phyloP scores from a whole-genome alignment of 371 early-diverging fungal species.

The Zychaea mexicana region DNA sequence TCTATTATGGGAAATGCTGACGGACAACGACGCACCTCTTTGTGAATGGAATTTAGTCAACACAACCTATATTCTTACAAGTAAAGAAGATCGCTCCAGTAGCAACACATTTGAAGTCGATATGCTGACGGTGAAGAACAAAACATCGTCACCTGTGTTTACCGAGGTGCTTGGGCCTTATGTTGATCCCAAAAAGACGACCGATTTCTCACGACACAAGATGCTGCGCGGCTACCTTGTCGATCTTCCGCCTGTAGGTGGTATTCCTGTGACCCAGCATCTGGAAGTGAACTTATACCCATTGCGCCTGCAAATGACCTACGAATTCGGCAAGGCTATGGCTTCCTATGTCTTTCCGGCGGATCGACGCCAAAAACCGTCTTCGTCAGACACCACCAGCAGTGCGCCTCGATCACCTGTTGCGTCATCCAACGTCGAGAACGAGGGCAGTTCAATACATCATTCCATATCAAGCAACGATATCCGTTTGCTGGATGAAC shows the following conservation, averaged over 20 bases:
- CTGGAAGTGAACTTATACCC: slow-evolving; percentile 85
- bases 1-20: slow-evolving; percentile 62
- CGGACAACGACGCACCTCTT: slow-evolving; percentile 49
- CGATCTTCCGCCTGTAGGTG: slow-evolving; percentile 83
- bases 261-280: slow-evolving; percentile 85
- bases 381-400: background rate
- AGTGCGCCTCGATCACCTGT: background rate
- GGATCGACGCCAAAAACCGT: slow-evolving; percentile 26
- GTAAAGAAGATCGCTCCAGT: slow-evolving; percentile 66
- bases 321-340: slow-evolving; percentile 75
- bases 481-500: slow-evolving; percentile 1
- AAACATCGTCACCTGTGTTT: slow-evolving; percentile 58
- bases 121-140: slow-evolving; percentile 66
- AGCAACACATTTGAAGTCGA: slow-evolving; percentile 76
- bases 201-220: slow-evolving; percentile 74
- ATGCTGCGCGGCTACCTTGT: slow-evolving; percentile 82
- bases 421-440: background rate
- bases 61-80: slow-evolving; percentile 50
- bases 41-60: slow-evolving; percentile 60
- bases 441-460: background rate
- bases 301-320: slow-evolving; percentile 77
- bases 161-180: slow-evolving; percentile 71
- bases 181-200: slow-evolving; percentile 25
- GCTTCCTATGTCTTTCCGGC: slow-evolving; percentile 78
- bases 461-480: background rate